Conservation (phyloP, 768 basidiomycete genomes). For the Suillus americanus region DNA sequence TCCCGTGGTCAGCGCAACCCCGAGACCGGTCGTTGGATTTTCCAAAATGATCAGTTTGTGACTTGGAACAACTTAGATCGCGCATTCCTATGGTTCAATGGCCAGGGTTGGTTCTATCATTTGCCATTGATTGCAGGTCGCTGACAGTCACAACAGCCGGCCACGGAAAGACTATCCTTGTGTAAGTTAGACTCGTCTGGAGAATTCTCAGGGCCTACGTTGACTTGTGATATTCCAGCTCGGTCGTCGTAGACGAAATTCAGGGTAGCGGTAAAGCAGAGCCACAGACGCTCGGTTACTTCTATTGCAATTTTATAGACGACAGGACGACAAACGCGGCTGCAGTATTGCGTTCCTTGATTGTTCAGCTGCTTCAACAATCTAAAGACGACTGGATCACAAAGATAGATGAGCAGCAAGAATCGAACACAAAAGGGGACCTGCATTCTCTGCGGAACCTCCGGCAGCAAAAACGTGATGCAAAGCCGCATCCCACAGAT, state of each 20-base stretch:
- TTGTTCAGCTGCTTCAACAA: constrained; percentile 15
- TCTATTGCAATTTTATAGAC: constrained; percentile 22
- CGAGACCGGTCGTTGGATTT: not conserved
- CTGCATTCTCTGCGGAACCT: not conserved
- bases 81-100: not conserved
- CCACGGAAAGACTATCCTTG: not conserved
- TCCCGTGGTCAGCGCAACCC: not conserved
- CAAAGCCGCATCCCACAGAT: not conserved
- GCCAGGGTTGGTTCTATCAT: not conserved
- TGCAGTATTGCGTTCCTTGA: constrained; percentile 17
- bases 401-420: not conserved
- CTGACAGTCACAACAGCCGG: not conserved
- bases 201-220: not conserved
- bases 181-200: not conserved
- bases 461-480: not conserved
- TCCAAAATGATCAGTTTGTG: not conserved
- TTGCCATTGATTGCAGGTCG: no score
- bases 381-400: not conserved
- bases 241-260: constrained; percentile 1
- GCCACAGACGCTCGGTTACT: constrained; percentile 9
- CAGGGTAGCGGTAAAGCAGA: not conserved
- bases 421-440: not conserved
- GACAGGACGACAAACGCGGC: constrained; percentile 8
- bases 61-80: not conserved
- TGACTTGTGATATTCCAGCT: not conserved